Conservation (phyloP, 805 yeast genomes). For the Ogataea corticis region DNA sequence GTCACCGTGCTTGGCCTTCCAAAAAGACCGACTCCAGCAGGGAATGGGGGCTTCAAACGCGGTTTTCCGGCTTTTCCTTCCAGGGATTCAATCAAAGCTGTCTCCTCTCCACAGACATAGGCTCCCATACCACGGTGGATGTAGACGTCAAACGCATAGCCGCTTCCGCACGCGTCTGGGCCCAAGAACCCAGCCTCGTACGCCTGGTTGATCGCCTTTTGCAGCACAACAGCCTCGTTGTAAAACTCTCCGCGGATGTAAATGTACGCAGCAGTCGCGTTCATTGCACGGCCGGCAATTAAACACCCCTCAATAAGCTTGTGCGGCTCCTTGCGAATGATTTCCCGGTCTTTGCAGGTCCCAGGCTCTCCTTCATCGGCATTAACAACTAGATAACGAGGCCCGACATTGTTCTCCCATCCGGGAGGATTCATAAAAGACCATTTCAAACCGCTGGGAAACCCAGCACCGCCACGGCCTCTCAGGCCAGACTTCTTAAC, state of each 20-base stretch:
- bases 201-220: conserved; percentile 84
- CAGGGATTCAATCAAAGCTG: conserved; percentile 82
- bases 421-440: conserved; percentile 95
- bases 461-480: conserved; percentile 94
- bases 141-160: conserved; percentile 79
- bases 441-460: conserved; percentile 90
- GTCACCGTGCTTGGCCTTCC: conserved; percentile 92
- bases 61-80: conserved; percentile 96
- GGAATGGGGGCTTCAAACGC: conserved; percentile 91
- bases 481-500: conserved; percentile 82
- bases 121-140: conserved; percentile 95
- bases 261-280: conserved; percentile 89
- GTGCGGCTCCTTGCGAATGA: conserved; percentile 88
- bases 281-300: conserved; percentile 88
- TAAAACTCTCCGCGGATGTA: conserved; percentile 90
- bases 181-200: conserved; percentile 79
- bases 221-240: conserved; percentile 73
- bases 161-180: conserved; percentile 84
- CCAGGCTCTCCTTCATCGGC: conserved; percentile 97
- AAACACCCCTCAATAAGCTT: conserved; percentile 91
- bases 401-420: conserved; percentile 90
- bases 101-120: conserved; percentile 90
- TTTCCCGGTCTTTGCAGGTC: conserved; percentile 90
- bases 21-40: conserved; percentile 89
- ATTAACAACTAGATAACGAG: conserved; percentile 83